Evolutionary conservation across 495 filamentous ascomycete genomes (phyloP), one percentile per base, ranked within the genome.

Genomic region (Aspergillus ellipticus): DNA sequence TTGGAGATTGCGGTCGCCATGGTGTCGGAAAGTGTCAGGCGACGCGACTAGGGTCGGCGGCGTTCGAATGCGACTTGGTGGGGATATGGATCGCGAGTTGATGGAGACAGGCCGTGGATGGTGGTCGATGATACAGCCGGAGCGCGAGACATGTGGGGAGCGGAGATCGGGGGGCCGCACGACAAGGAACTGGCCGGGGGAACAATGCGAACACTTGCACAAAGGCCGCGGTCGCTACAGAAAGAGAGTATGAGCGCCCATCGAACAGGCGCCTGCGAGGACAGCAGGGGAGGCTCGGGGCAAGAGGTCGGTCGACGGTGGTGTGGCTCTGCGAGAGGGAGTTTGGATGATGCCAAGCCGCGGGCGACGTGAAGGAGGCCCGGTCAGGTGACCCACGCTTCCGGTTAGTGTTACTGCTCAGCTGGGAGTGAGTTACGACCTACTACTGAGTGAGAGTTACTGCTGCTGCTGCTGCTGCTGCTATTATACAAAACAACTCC

Each of bases 1-100:
- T 80, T 81, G 47, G 79, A 77, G 42, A 83, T 73, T 37, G 79
- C 80, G 47, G 79, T 80, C 24, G 79, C 78, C 79, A 81, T 82
- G 42, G 41, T 68, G 66, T 48, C 56, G 48, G 55, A 55, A 43
- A 55, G 53, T 49, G 20, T 21, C 48, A 57, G 61, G 66, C 62
- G 56, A 67, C 42, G 47, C 57, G 56, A 51, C 35, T 61, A 56
- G 41, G 48, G 53, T 52, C 54, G 55, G 61, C 53, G 42, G 19
- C 42, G 53, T 51, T 41, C 55, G 42, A 52, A 59, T 65, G 67
- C 62, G 63, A 67, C 61, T 65, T 64, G 60, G 66, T 57, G 53
- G 45, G n/a, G 56, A 58, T 57, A 46, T 59, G 49, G 56, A 59
- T 62, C 63, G 54, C 59, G 59, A 33, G 62, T 67, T 63, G 54